Percentiles rank a stretch among this genome's conserved stretches.
phyloP scores from a whole-genome alignment of 1,284 basidiomycete genomes.

The Fistulina hepatica region DNA sequence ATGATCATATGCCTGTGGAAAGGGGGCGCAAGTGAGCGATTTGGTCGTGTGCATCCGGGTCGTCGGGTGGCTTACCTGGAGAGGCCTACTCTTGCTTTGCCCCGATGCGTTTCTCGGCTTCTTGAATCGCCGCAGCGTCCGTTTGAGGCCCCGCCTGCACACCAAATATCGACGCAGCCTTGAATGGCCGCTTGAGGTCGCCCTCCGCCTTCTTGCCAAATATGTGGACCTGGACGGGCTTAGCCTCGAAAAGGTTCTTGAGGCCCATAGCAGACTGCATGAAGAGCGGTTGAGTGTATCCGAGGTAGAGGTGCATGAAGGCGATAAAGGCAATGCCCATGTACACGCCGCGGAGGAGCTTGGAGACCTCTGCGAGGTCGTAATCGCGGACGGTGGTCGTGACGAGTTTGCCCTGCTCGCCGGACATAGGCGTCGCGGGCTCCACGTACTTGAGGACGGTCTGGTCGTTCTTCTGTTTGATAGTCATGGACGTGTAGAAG shows the following conservation, averaged over 20 bases:
- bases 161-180: constrained; percentile 52
- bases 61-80: no score
- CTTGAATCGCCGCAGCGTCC: constrained; percentile 76
- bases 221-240: constrained; percentile 70
- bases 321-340: constrained; percentile 81
- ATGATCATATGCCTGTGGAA: no score
- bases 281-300: constrained; percentile 88
- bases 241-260: constrained; percentile 80
- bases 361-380: constrained; percentile 79
- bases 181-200: constrained; percentile 89
- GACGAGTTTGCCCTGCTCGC: constrained; percentile 64
- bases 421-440: constrained; percentile 6
- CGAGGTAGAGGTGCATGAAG: constrained; percentile 81
- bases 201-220: constrained; percentile 71
- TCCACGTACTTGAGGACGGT: constrained; percentile 81
- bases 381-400: constrained; percentile 94
- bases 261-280: constrained; percentile 85
- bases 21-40: no score
- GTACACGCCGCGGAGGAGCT: constrained; percentile 72
- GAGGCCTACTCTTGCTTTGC: constrained; percentile 67
- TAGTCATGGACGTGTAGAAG: constrained; percentile 68
- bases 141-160: constrained; percentile 54
- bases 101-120: constrained; percentile 67
- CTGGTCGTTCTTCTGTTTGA: constrained; percentile 92
- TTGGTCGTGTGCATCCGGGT: no score